Evolutionary conservation across 2,329 filamentous ascomycete species (phyloP).

Genomic region (Monosporascus sp.): DNA sequence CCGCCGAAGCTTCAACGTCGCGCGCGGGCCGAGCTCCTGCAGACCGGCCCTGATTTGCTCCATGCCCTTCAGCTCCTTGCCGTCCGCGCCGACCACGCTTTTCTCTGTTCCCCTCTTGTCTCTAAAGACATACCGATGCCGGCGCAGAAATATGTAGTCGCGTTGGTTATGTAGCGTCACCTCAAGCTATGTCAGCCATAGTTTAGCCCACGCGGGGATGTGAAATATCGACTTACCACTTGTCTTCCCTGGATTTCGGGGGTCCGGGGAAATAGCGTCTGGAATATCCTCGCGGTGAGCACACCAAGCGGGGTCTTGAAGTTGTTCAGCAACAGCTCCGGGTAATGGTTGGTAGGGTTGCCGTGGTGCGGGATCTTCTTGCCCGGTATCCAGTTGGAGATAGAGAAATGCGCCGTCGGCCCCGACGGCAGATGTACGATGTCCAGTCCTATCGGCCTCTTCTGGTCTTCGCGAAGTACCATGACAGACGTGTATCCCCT

Average conservation of each 20-base stretch:
- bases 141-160: constrained; percentile 89
- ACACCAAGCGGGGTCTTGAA: constrained; percentile 91
- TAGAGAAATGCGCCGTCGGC: constrained; percentile 87
- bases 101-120: constrained; percentile 86
- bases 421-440: constrained; percentile 79
- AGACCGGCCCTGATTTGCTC: constrained; percentile 81
- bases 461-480: constrained; percentile 83
- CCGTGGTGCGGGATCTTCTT: constrained; percentile 83
- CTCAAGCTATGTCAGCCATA: neutral
- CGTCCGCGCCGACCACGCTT: constrained; percentile 73
- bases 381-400: constrained; percentile 86
- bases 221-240: constrained; percentile 89
- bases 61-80: constrained; percentile 76
- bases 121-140: constrained; percentile 88
- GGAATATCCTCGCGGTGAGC: constrained; percentile 79
- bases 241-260: constrained; percentile 84
- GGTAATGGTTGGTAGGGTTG: constrained; percentile 83
- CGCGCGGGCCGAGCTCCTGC: constrained; percentile 79
- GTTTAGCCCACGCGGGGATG: too few relatives aligned
- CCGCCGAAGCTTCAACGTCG: constrained; percentile 78
- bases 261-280: constrained; percentile 69
- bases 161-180: constrained; percentile 68
- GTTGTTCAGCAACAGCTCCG: constrained; percentile 86
- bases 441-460: constrained; percentile 75
- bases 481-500: constrained; percentile 79